Evolutionary conservation across 441 rosid species (phyloP), one percentile per base, ranked within the genome.

Genomic region (Arabidopsis lyrata): DNA sequence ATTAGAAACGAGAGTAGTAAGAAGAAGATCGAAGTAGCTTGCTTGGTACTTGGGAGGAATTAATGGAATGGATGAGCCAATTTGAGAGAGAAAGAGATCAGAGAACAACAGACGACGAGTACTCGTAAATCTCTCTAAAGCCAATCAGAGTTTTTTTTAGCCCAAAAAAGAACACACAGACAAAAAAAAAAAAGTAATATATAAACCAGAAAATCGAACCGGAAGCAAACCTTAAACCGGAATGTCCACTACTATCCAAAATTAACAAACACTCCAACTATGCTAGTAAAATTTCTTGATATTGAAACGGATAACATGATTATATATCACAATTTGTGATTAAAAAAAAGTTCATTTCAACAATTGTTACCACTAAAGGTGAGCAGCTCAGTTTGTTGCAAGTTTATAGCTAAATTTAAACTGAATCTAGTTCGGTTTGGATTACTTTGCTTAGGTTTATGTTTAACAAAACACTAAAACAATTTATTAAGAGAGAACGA

Each of bases 11-110:
- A 47, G 36, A 15, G 1, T n/a, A 68, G 13, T 2, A 8, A 57
- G 73, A 56, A 52, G 59, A 44, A 44, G 78, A 63, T 69, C 49
- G 52, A 61, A 68, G 64, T 1, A 53, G 75, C 60, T 61, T 11
- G 31, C 18, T 60, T 67, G 53, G 49, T 27, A 39, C 20, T 67
- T 27, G 13, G 20, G 54, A 76, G 31, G 61, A 39, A 59, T 8
- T 32, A 50, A 10, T 49, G 55, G 55, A 75, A 39, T 44, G 14
- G 54, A 53, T 45, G 52, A 68, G 5, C 44, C 15, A 63, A 60
- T 74, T 56, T 68, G 69, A 41, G 62, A 39, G 73, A 57, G 32
- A 18, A 12, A 67, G 31, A 56, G 58, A 20, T 22, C 24, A 22
- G 24, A 22, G 10, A 52, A 29, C 5, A 38, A 41, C 9, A 31